Evolutionary conservation across 2,329 filamentous ascomycete genomes (phyloP), one percentile per base, ranked within the genome.

Genomic region (Zymoseptoria brevis): DNA sequence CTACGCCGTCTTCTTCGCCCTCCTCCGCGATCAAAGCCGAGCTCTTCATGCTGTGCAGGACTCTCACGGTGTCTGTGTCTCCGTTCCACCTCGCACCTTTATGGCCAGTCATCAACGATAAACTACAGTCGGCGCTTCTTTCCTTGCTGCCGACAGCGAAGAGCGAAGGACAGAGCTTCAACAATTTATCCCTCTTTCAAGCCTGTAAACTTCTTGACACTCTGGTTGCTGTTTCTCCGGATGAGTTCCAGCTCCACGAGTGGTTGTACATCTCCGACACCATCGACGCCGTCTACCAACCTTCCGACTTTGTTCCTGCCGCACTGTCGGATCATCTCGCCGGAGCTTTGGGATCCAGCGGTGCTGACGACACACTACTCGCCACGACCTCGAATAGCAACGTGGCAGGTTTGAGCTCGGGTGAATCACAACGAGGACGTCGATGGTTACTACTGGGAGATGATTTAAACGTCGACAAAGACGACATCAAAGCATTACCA

Each of bases 221-320:
- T 19, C 80, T 99, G n/a, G 82, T 97, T 13, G 87, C 90, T 50
- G 80, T 92, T 7, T 87, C 89, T 4, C 93, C 92, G 0, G 94
- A 99, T 66, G 94, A 99, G 72, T 99, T 97, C 75, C 94, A 97
- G 74, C 83, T 97, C n/a, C 88, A 96, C 69, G 90, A 96, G 77
- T 99, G 94, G 94, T 83, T 97, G 3, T 99, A 96, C 73, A 87
- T 99, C 57, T 96, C 91, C 1, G 94, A 99, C 74, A 97, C 93
- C 13, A 92, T 96, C 64, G 94, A 99, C 68, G 92, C 94, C 1
- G 89, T 99, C 35, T 96, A 99, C 74, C 86, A 89, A 11, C 86
- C 90, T 0, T 76, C 84, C 13, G 77, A 80, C 55, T 87, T 87
- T 75, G 81, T 85, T 61, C 82, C 90, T 1, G 78, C 88, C 2